Evolutionary conservation across 148 eudicot species (phyloP), one percentile per base, ranked within the genome.

Genomic region (Amaranthus hypochondriacus): DNA sequence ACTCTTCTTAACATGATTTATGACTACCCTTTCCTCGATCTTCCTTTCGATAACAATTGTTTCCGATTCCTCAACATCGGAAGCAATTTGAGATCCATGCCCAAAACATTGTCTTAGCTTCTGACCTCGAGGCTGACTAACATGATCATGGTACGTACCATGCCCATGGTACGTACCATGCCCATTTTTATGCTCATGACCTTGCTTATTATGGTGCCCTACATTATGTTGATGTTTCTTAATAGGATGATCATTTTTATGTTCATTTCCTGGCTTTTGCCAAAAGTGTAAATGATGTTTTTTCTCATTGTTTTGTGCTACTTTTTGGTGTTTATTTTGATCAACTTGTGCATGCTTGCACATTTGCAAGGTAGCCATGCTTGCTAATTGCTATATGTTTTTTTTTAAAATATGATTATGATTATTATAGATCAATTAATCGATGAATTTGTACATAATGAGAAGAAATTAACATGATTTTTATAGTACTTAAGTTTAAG

Each of bases 41-140:
- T 73, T 78, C 77, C 81, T 73, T 9, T 78, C 72, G 11, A 78
- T 73, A 4, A 78, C 73, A 68, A 78, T 62, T 2, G 77, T 78
- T 68, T 61, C 74, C 0, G 15, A 47, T 39, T 73, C 81, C 9
- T 78, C 77, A 15, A 8, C 43, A 39, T 52, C 62, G 10, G 53
- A 56, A 51, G 9, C 71, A n/a, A 63, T 21, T 4, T 56, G 64
- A 3, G 55, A 63, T 0, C 81, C 81, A 10, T 68, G 77, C 4
- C 77, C 77, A 12, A 78, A 55, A 51, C 81, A 74, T n/a, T 78
- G 73, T 0, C 64, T 39, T 8, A 78, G 15, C 58, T 75, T 68
- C 58, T 69, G 70, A 6, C 59, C 8, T 39, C 46, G 18, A 3
- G 80, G 67, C 18, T 60, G 66, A 28, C 43, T 71, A 5, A 12